phyloP scores from a whole-genome alignment of 768 basidiomycete species.

The Boletus reticuloceps region DNA sequence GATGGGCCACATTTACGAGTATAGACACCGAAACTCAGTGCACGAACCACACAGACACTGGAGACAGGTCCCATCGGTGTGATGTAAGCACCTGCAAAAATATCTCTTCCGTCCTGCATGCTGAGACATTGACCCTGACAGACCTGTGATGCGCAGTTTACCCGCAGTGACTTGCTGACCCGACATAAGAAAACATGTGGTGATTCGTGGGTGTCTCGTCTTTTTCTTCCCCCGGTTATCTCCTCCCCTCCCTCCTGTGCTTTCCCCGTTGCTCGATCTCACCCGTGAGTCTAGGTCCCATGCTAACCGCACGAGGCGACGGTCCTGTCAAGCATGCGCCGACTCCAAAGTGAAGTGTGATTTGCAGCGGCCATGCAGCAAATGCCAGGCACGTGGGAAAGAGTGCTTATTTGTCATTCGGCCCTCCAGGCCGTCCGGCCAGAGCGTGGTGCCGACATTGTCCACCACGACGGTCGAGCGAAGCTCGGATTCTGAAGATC shows the following conservation, averaged over 20 bases:
- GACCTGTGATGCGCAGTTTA: constrained; percentile 69
- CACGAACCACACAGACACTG: constrained; percentile 47
- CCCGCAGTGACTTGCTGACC: constrained; percentile 68
- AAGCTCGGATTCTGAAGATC: constrained; percentile 22
- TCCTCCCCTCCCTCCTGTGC: constrained; percentile 6
- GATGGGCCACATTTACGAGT: not conserved
- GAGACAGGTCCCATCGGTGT: constrained; percentile 63
- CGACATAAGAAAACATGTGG: constrained; percentile 72
- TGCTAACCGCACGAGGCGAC: constrained; percentile 57
- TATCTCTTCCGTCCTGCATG: not conserved
- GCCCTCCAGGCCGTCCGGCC: constrained; percentile 24
- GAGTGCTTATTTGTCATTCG: constrained; percentile 58
- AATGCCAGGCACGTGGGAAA: constrained; percentile 59
- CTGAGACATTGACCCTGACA: constrained; percentile 27
- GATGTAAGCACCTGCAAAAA: constrained; percentile 41
- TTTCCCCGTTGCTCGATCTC: constrained; percentile 16
- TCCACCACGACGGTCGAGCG: constrained; percentile 22
- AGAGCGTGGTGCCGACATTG: constrained; percentile 17
- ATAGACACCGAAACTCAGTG: constrained; percentile 6
- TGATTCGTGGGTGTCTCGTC: constrained; percentile 50
- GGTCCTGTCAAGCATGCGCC: constrained; percentile 71
- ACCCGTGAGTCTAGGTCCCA: constrained; percentile 29
- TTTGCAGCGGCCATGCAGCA: constrained; percentile 63
- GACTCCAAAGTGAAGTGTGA: constrained; percentile 78
- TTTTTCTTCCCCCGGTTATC: constrained; percentile 8